A percentile compares a stretch with the other conserved stretches of the same genome.
phyloP scores from a whole-genome alignment of 208 protist genomes.

The Acanthamoeba castellanii region DNA sequence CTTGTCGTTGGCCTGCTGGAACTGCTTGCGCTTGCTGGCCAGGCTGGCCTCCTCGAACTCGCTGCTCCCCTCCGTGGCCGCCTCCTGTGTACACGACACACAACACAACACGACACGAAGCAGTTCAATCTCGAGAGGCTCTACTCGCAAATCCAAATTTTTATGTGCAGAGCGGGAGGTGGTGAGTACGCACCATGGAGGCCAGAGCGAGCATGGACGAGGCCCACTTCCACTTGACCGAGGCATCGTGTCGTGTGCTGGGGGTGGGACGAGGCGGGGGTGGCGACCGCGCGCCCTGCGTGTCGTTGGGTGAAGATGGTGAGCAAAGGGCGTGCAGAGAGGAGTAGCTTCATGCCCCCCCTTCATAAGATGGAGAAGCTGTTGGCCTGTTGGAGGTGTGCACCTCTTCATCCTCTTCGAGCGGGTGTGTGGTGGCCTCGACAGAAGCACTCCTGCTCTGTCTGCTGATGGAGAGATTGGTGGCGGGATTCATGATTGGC shows the following conservation, averaged over 20 bases:
- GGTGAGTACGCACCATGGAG: neutral
- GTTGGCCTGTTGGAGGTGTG: neutral
- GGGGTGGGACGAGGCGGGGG: neutral
- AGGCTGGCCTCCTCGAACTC: neutral
- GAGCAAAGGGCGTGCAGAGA: neutral
- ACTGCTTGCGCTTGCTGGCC: slow-evolving; percentile 61
- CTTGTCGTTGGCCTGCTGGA: slow-evolving; percentile 51
- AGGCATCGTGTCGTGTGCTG: neutral
- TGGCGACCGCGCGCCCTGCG: neutral
- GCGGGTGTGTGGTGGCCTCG: neutral
- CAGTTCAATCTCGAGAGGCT: too few relatives aligned
- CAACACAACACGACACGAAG: neutral
- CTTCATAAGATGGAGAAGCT: neutral
- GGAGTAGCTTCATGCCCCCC: neutral
- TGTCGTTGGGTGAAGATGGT: too few relatives aligned
- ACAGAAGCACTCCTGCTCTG: neutral
- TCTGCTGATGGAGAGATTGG: neutral
- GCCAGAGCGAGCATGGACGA: slow-evolving; percentile 48
- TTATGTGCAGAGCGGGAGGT: neutral
- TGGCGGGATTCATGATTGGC: too few relatives aligned
- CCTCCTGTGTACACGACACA: neutral
- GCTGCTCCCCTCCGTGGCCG: neutral
- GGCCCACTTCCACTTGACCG: slow-evolving; percentile 41
- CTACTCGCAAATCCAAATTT: neutral
- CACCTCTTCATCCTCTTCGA: slow-evolving; percentile 27